Base-by-base conservation (phyloP, 2,329 filamentous ascomycete species). In the Orbilia quercus region DNA sequence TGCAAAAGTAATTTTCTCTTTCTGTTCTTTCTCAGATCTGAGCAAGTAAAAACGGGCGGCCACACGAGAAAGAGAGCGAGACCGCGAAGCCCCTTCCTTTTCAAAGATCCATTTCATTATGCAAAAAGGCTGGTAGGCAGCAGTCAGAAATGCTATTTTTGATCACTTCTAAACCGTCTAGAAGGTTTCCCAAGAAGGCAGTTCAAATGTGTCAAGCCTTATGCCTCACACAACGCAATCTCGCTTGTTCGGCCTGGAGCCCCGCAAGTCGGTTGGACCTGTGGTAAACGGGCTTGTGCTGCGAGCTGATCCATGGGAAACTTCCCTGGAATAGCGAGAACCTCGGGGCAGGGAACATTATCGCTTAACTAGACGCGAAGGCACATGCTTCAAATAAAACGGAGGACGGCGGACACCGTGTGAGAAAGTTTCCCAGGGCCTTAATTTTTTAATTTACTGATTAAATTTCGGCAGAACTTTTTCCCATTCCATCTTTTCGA, bases 91-190 rank as follows among this genome's bases (percentile, higher is more conserved):
- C 40, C 36, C 60, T 25, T 55, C 47, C 40, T n/a, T 23, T 12
- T 47, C 59, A n/a, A 4, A 31, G 4, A 31, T 31, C 28, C 4
- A 16, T 38, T 50, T 16, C 28, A 66, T 60, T 44, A 73, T 73
- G 69, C 69, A 73, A 58, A 66, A 54, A 57, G n/a, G n/a, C n/a
- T 38, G 48, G 69, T 73, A 73, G 69, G 69, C 69, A 73, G 69
- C 69, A 64, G 34, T 28, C 53, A 31, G 31, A 66, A 25, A 54
- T 4, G 55, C 69, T 73, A 73, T 73, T 73, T 72, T 73, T 66
- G 60, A 51, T 20, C 47, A 28, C 20, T 60, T 54, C 59, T 22
- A 60, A 59, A 53, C 59, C 69, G 48, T 73, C 69, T 73, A 73
- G 69, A 73, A 73, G 60, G 38, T 50, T 73, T 66, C 69, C 69